These are phyloP conservation scores for Lepiota venenata DNA, from an alignment of 768 basidiomycete species.

Conservation along the genomic window DNA sequence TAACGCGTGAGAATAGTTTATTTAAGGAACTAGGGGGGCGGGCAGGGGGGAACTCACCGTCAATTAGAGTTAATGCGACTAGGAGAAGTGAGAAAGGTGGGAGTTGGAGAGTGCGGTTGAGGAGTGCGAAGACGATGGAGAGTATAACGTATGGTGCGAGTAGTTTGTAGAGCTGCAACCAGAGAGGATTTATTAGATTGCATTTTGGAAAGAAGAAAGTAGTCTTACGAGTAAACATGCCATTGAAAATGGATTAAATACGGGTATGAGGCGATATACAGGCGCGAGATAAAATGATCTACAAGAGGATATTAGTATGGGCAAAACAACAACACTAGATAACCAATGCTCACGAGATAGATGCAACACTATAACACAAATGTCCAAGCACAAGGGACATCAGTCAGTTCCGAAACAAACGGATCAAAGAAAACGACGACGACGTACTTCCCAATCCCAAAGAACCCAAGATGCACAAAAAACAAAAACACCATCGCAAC, in stretches of 20 bases:
- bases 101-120: conserved; percentile 63
- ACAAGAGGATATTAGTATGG: not conserved
- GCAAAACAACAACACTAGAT: not conserved
- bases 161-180: conserved; percentile 71
- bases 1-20: not conserved
- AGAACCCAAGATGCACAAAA: conserved; percentile 85
- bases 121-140: conserved; percentile 60
- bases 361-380: conserved; percentile 82
- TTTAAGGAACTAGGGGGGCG: not conserved
- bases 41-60: conserved; percentile 40
- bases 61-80: conserved; percentile 70
- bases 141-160: conserved; percentile 77
- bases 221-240: conserved; percentile 57
- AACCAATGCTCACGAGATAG: conserved; percentile 62
- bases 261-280: conserved; percentile 81
- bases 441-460: conserved; percentile 79
- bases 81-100: conserved; percentile 82
- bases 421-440: not conserved
- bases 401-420: not conserved
- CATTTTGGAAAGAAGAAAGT: not conserved
- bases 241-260: conserved; percentile 88
- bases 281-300: conserved; percentile 87
- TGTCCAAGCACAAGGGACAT: not conserved
- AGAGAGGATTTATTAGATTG: not conserved
- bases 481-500: conserved; percentile 82